Percentiles rank a stretch among this genome's conserved stretches.
Conservation (phyloP, 306 rosid genomes). For the Echinosophora koreensis region DNA sequence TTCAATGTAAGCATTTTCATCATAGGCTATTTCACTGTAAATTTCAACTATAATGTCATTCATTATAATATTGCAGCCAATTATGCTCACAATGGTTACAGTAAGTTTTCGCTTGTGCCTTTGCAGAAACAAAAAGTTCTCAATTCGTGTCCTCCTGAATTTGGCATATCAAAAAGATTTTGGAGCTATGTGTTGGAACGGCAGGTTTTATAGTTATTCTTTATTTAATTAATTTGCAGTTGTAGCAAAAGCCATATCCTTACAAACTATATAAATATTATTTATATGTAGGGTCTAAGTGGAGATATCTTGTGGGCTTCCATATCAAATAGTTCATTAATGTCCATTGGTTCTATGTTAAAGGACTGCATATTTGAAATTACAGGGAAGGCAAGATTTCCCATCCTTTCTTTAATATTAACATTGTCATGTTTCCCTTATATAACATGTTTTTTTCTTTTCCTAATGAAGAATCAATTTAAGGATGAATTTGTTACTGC, state of each 20-base stretch:
- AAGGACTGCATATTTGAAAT: constrained; percentile 74
- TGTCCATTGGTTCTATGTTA: constrained; percentile 69
- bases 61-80: constrained; percentile 11
- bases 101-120: constrained; percentile 43
- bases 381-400: constrained; percentile 71
- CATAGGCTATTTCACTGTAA: constrained; percentile 6
- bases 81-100: constrained; percentile 22
- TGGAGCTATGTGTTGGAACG: constrained; percentile 84
- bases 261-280: constrained; percentile 20
- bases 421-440: constrained; percentile 19
- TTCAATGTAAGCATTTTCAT: constrained; percentile 17
- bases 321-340: constrained; percentile 75
- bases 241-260: constrained; percentile 25
- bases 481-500: constrained; percentile 98
- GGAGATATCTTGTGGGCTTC: constrained; percentile 91
- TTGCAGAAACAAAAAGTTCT: constrained; percentile 88
- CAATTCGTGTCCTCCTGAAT: constrained; percentile 80
- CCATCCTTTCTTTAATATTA: constrained; percentile 21
- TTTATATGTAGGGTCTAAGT: constrained; percentile 63
- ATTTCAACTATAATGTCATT: constrained; percentile 24
- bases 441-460: constrained; percentile 27
- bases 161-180: constrained; percentile 87
- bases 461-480: constrained; percentile 76
- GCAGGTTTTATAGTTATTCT: constrained; percentile 58
- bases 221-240: neutral